phyloP scores from a whole-genome alignment of 257 asterid species.

The Nicotiana noctiflora region DNA sequence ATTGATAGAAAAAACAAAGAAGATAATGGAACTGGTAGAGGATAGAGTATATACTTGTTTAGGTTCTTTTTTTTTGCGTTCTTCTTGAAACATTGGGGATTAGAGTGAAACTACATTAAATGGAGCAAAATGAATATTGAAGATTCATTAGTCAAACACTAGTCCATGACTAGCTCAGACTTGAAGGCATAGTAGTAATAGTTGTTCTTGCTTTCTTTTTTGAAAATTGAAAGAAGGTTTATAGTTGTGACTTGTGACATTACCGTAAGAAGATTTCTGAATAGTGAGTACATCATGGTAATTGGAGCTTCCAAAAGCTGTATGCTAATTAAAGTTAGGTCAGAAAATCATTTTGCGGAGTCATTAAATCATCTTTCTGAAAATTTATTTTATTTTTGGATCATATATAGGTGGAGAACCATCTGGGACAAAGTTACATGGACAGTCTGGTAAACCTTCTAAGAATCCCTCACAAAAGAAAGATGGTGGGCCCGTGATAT shows the following conservation, averaged over 20 bases:
- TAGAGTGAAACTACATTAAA: not conserved
- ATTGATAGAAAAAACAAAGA: not conserved
- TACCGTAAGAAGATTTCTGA: not conserved
- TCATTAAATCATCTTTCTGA: constrained; percentile 2
- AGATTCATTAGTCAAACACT: not conserved
- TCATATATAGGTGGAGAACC: constrained; percentile 20
- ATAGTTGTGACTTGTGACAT: not conserved
- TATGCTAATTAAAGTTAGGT: not conserved
- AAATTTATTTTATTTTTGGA: not conserved
- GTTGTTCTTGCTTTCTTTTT: not conserved
- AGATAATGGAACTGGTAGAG: not conserved
- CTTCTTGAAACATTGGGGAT: not conserved
- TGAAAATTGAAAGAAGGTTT: not conserved
- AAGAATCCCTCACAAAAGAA: constrained; percentile 29
- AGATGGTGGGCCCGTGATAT: constrained; percentile 17
- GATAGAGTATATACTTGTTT: not conserved
- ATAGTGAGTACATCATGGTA: not conserved
- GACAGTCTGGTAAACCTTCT: constrained; percentile 12
- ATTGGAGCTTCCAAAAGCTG: not conserved
- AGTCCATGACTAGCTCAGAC: not conserved
- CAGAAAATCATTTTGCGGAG: not conserved
- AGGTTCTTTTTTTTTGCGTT: not conserved
- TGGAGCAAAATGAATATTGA: constrained; percentile 6
- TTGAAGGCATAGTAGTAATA: not conserved
- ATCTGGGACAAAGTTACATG: constrained; percentile 4